Conservation (phyloP, 169 alveolate genomes). For the Plasmodium vivax region DNA sequence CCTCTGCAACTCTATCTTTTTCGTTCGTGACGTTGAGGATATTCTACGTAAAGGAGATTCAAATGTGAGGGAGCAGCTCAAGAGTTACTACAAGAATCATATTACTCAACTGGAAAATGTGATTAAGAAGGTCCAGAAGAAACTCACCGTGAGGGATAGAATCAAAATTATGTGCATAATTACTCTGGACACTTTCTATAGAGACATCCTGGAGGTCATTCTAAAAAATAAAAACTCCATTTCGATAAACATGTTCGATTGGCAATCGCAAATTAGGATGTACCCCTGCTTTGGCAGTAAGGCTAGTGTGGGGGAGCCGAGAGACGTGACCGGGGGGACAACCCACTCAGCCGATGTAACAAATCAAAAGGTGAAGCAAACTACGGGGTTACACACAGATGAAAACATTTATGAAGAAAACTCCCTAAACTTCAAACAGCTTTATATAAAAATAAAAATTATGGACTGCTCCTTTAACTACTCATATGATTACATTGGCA, state of each 20-base stretch:
- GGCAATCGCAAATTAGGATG: constrained; percentile 97
- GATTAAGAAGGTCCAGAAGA: constrained; percentile 93
- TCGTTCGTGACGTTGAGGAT: constrained; percentile 75
- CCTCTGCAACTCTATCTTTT: constrained; percentile 58
- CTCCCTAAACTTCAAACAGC: constrained; percentile 72
- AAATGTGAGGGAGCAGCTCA: constrained; percentile 81
- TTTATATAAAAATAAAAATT: constrained; percentile 90
- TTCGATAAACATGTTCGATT: constrained; percentile 93
- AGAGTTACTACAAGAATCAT: constrained; percentile 82
- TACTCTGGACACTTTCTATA: constrained; percentile 95
- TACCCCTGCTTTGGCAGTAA: constrained; percentile 76
- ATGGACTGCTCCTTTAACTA: constrained; percentile 94
- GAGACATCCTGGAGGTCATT: constrained; percentile 94
- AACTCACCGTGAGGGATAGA: constrained; percentile 88
- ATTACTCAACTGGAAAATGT: constrained; percentile 87
- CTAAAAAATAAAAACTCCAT: constrained; percentile 87
- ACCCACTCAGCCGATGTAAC: background rate
- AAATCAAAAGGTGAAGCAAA: background rate
- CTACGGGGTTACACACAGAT: background rate
- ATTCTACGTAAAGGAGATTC: constrained; percentile 77
- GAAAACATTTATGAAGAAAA: constrained; percentile 29
- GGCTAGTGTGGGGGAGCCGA: background rate
- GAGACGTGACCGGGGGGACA: background rate
- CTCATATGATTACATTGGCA: constrained; percentile 97
- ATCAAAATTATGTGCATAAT: constrained; percentile 95